phyloP scores from a whole-genome alignment of 768 basidiomycete genomes.

The Hygrocybe coccinea region DNA sequence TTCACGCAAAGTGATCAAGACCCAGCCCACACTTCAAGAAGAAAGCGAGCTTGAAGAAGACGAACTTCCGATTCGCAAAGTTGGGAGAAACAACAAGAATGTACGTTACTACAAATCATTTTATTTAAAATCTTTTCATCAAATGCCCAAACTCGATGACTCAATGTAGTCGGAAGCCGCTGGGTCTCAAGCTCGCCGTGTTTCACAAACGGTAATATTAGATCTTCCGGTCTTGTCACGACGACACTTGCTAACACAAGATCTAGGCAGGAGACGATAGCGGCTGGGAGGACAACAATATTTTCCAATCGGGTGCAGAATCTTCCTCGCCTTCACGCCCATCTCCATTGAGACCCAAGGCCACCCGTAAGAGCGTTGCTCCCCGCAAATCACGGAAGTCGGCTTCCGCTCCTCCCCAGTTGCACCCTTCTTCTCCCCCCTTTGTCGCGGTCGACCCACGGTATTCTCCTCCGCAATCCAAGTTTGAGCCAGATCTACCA shows the following conservation, averaged over 20 bases:
- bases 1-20: conserved; percentile 32
- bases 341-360: conserved; percentile 46
- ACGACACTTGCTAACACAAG: conserved; percentile 8
- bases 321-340: conserved; percentile 75
- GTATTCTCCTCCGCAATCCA: conserved; percentile 49
- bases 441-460: conserved; percentile 16
- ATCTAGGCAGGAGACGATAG: conserved; percentile 52
- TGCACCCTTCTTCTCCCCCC: conserved; percentile 42
- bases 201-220: conserved; percentile 42
- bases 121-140: no score
- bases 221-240: conserved; percentile 7
- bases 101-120: conserved; percentile 30
- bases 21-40: conserved; percentile 50
- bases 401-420: conserved; percentile 64
- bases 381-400: conserved; percentile 61
- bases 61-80: conserved; percentile 54
- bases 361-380: conserved; percentile 36
- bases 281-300: conserved; percentile 87
- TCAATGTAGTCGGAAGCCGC: conserved; percentile 42
- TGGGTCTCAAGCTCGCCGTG: conserved; percentile 49
- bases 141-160: conserved; percentile 7
- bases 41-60: conserved; percentile 77
- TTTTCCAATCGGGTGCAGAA: conserved; percentile 86
- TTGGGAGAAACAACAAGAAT: conserved; percentile 54
- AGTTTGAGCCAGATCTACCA: conserved; percentile 53